These are phyloP conservation scores for Diplocarpon rosae DNA, from an alignment of 2,329 filamentous ascomycete species.

Conservation along the genomic window DNA sequence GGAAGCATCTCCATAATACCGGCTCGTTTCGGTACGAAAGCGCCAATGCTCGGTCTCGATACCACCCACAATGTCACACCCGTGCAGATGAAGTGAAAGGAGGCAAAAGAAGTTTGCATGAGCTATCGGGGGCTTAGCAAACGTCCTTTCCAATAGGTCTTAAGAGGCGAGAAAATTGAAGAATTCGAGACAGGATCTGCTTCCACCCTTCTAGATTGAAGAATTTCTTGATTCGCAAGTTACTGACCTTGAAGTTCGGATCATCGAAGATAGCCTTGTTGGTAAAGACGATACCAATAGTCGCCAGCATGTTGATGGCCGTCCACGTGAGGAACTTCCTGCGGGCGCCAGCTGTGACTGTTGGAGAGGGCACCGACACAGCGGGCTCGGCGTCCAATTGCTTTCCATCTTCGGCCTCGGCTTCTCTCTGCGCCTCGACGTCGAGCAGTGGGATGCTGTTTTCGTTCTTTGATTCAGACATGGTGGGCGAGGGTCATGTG, in stretches of 20 bases:
- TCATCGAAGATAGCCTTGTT: conserved; percentile 24
- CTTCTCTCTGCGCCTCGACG: conserved; percentile 11
- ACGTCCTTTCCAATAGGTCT: too few relatives aligned
- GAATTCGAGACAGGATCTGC: too few relatives aligned
- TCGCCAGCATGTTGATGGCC: conserved; percentile 19
- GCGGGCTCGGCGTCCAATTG: conserved; percentile 4
- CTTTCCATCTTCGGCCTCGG: conserved; percentile 8
- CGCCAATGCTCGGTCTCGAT: conserved; percentile 15
- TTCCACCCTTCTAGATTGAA: too few relatives aligned
- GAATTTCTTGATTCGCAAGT: too few relatives aligned
- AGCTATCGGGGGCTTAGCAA: not conserved
- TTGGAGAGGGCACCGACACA: conserved; percentile 1
- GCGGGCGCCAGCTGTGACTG: conserved; percentile 4
- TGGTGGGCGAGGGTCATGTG: conserved; percentile 9
- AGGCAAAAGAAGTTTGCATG: conserved; percentile 21
- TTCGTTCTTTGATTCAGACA: conserved; percentile 10
- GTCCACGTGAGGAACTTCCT: conserved; percentile 16
- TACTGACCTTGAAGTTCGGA: conserved; percentile 16
- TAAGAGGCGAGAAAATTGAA: too few relatives aligned
- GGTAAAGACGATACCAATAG: conserved; percentile 23
- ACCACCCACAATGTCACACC: conserved; percentile 21
- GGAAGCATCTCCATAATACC: conserved; percentile 21
- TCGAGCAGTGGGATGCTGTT: conserved; percentile 17
- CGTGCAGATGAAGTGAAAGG: conserved; percentile 22
- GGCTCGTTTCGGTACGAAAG: conserved; percentile 20